phyloP scores from a whole-genome alignment of 805 yeast species.

The Kodamaea neixiangensis region DNA sequence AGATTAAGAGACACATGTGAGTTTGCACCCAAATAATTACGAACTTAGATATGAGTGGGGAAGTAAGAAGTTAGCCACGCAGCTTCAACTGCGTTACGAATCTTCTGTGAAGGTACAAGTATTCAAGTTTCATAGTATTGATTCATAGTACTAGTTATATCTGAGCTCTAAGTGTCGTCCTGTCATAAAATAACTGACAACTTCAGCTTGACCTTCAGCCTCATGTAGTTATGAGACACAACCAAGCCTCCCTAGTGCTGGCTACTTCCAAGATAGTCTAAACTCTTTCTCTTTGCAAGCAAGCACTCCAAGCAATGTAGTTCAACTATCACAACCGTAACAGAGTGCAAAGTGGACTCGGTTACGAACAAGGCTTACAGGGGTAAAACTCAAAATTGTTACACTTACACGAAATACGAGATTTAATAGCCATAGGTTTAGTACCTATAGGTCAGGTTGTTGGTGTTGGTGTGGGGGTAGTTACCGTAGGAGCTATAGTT shows the following conservation, averaged over 20 bases:
- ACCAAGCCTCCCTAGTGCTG: background rate
- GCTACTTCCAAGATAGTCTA: background rate
- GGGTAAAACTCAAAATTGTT: background rate
- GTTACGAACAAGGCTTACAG: background rate
- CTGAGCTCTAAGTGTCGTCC: no score
- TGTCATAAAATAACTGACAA: no score
- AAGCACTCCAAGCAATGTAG: no score
- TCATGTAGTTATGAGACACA: background rate
- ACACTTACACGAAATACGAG: background rate
- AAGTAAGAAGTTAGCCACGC: background rate
- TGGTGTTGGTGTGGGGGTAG: background rate
- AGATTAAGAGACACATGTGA: no score
- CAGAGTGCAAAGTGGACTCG: background rate
- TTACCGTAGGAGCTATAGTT: background rate
- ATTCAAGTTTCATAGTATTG: no score
- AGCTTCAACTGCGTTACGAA: no score
- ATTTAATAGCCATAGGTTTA: slow-evolving; percentile 2
- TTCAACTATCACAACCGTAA: background rate
- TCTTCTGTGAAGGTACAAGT: no score
- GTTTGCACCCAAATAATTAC: background rate
- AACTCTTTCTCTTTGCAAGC: no score
- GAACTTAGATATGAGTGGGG: background rate
- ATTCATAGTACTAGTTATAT: no score
- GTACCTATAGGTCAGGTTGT: slow-evolving; percentile 7
- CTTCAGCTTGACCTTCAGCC: no score